phyloP scores from a whole-genome alignment of 495 filamentous ascomycete genomes.

The Astrothelium subdiscretum region DNA sequence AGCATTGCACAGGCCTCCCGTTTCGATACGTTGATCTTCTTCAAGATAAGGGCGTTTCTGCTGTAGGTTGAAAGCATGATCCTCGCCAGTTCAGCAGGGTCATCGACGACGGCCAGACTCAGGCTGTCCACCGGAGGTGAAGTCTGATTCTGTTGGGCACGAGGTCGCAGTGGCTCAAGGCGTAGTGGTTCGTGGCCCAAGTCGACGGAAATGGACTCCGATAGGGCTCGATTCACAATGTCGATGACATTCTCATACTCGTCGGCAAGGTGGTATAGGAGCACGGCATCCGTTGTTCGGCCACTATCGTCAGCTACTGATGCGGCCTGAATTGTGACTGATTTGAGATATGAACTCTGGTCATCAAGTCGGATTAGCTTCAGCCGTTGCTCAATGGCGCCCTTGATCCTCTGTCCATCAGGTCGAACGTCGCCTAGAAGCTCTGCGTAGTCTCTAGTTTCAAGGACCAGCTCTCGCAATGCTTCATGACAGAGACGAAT shows the following conservation, averaged over 20 bases:
- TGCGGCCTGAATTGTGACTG: slow-evolving; percentile 82
- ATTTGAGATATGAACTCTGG: slow-evolving; percentile 70
- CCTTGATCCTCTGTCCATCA: slow-evolving; percentile 71
- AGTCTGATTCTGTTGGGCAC: slow-evolving; percentile 19
- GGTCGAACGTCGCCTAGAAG: slow-evolving; percentile 81
- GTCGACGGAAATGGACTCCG: slow-evolving; percentile 72
- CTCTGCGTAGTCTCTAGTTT: slow-evolving; percentile 86
- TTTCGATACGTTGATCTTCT: slow-evolving; percentile 53
- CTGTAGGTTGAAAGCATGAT: slow-evolving; percentile 77
- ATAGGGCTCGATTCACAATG: slow-evolving; percentile 82
- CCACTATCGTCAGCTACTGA: slow-evolving; percentile 88
- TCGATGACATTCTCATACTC: slow-evolving; percentile 85
- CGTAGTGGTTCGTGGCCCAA: slow-evolving; percentile 64
- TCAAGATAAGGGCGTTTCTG: slow-evolving; percentile 58
- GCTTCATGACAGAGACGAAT: slow-evolving; percentile 80
- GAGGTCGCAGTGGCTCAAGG: slow-evolving; percentile 67
- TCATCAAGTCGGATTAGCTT: slow-evolving; percentile 67
- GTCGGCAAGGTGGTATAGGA: slow-evolving; percentile 86
- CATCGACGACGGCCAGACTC: slow-evolving; percentile 75
- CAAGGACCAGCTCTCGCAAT: slow-evolving; percentile 85
- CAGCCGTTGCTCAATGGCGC: slow-evolving; percentile 81
- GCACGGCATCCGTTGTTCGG: slow-evolving; percentile 78
- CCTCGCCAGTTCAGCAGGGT: slow-evolving; percentile 64
- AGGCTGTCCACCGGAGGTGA: slow-evolving; percentile 45
- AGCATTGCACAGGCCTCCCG: slow-evolving; percentile 59